phyloP scores from a whole-genome alignment of 495 filamentous ascomycete species.

The Cercophora sp. region DNA sequence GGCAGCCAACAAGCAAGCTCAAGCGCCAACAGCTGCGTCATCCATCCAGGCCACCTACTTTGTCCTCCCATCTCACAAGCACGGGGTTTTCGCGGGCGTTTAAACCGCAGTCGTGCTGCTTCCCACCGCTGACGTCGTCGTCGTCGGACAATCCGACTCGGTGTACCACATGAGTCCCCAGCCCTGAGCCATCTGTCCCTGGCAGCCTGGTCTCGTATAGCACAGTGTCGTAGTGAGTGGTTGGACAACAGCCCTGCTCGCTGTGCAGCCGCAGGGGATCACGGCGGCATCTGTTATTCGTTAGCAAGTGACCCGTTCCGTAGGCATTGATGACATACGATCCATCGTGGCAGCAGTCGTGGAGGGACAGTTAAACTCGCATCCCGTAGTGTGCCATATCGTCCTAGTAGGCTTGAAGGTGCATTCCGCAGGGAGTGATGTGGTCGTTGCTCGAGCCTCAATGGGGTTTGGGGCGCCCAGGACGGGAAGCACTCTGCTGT shows the following conservation, averaged over 20 bases:
- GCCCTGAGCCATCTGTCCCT: conserved; percentile 13
- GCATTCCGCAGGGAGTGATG: conserved; percentile 4
- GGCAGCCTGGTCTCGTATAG: conserved; percentile 15
- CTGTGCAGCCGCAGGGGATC: conserved; percentile 21
- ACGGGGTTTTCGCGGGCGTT: too few species aligned
- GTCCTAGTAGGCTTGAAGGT: not conserved
- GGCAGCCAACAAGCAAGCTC: too few species aligned
- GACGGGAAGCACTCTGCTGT: too few species aligned
- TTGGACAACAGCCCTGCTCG: conserved; percentile 3
- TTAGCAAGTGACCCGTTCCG: not conserved
- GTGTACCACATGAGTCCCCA: conserved; percentile 6
- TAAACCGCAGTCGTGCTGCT: too few species aligned
- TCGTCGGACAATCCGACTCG: not conserved
- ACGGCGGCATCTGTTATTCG: conserved; percentile 7
- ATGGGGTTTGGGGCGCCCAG: too few species aligned
- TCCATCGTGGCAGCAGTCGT: not conserved
- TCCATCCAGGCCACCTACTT: too few species aligned
- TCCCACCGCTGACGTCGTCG: not conserved
- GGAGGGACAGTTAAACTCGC: not conserved
- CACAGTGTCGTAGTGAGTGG: conserved; percentile 20
- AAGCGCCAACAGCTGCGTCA: too few species aligned
- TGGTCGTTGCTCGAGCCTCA: too few species aligned
- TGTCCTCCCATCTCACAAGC: too few species aligned
- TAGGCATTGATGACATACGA: not conserved
- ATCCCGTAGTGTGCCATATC: not conserved